Evolutionary conservation across 257 asterid species (phyloP).

Genomic region (Scutellaria baicalensis): DNA sequence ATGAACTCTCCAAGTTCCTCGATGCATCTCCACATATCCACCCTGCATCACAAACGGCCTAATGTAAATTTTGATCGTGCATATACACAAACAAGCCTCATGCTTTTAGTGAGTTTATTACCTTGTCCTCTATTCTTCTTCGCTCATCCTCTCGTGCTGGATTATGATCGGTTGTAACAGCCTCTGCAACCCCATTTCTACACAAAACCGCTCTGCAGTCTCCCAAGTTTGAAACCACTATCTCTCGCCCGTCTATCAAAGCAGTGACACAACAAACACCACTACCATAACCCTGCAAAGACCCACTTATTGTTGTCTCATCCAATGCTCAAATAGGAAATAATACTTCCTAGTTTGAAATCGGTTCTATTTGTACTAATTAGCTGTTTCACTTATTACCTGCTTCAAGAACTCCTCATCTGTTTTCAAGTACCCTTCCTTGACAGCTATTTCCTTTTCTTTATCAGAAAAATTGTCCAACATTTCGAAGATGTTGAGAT

Average conservation of each 20-base stretch:
- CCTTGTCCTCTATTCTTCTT: constrained; percentile 67
- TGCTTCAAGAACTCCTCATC: constrained; percentile 76
- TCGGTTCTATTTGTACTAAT: not conserved
- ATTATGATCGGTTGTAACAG: constrained; percentile 63
- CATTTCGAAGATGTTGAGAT: constrained; percentile 45
- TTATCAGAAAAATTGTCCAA: constrained; percentile 27
- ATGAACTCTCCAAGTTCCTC: constrained; percentile 87
- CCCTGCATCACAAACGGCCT: constrained; percentile 34
- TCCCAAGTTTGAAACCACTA: constrained; percentile 70
- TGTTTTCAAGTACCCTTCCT: constrained; percentile 63
- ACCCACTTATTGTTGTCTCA: no score
- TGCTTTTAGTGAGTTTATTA: constrained; percentile 8
- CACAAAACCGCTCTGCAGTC: constrained; percentile 83
- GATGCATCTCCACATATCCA: constrained; percentile 72
- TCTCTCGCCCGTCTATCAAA: constrained; percentile 56
- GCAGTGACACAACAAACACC: constrained; percentile 85
- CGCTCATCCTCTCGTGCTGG: constrained; percentile 71
- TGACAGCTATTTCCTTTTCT: constrained; percentile 50
- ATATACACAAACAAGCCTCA: not conserved
- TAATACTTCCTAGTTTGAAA: no score
- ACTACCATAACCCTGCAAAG: constrained; percentile 53
- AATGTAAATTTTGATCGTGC: not conserved
- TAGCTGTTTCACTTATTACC: constrained; percentile 30
- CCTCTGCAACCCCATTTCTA: constrained; percentile 50
- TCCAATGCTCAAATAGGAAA: no score